These are phyloP conservation scores for Nicotiana undulata DNA, from an alignment of 257 asterid species.

Conservation along the genomic window DNA sequence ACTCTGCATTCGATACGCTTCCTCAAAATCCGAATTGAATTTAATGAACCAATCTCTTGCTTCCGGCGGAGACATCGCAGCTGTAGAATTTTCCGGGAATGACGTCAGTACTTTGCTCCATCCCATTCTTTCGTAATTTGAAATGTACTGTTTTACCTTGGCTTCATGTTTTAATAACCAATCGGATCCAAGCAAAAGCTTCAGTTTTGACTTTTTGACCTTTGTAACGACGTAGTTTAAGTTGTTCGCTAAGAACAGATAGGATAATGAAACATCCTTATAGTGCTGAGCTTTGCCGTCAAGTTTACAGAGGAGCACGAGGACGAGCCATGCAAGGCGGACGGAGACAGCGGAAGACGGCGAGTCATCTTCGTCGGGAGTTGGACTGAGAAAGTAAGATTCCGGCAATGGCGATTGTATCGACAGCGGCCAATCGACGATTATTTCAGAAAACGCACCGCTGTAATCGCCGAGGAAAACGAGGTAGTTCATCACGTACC, in stretches of 20 bases:
- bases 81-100: constrained; percentile 38
- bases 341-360: constrained; percentile 33
- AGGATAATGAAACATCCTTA: constrained; percentile 60
- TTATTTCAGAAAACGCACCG: constrained; percentile 50
- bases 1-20: constrained; percentile 31
- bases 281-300: constrained; percentile 63
- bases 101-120: constrained; percentile 43
- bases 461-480: constrained; percentile 69
- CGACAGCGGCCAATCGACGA: constrained; percentile 40
- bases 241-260: constrained; percentile 72
- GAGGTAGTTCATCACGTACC: constrained; percentile 84
- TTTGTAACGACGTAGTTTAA: constrained; percentile 69
- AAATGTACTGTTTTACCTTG: constrained; percentile 43
- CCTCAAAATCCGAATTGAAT: constrained; percentile 44
- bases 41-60: constrained; percentile 27
- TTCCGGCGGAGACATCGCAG: constrained; percentile 23
- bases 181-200: constrained; percentile 52
- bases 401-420: constrained; percentile 48
- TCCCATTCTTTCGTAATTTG: constrained; percentile 46
- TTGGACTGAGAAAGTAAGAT: constrained; percentile 46
- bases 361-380: constrained; percentile 15
- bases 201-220: constrained; percentile 49
- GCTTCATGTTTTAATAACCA: constrained; percentile 49
- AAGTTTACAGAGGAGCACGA: constrained; percentile 75
- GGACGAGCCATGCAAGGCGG: constrained; percentile 68